Base-by-base conservation (phyloP, 1,284 basidiomycete species). In the Gymnopus androsaceus region DNA sequence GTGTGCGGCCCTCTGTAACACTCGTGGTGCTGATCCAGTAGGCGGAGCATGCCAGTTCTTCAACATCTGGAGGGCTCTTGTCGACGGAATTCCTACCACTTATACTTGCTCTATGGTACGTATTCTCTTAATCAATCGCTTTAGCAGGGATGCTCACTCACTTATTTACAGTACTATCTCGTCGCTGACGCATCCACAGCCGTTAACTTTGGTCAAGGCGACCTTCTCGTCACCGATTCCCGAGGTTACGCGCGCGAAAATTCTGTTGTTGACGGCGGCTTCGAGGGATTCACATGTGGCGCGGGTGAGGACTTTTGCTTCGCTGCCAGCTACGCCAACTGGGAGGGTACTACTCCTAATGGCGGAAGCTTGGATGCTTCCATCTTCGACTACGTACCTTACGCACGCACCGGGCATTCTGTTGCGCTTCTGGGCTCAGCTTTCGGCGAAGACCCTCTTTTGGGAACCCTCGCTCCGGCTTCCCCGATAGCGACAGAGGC, bases 401-500 rank as follows among this genome's bases (percentile, higher is more conserved):
- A 69, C 46, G 69, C 72, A 4, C 71, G 71, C 53, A 56, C 54
- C 25, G 72, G 73, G 3, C 53, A 50, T 34, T 63, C 66, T 9
- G 67, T 69, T 46, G 72, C 55, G 4, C 59, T 74, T 7, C 62
- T 75, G 15, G 73, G 73, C 21, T 68, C 68, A 12, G 70, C 68
- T 9, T 67, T 58, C 31, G 68, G 65, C 11, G 51, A 55, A 21
- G 72, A 74, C 51, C 17, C 54, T 7, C 61, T 68, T 31, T 33
- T 68, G 2, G 72, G 73, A 6, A 71, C 68, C 1, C 64, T 75
- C 44, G 62, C 62, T 0, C 63, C 66, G 2, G 50, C 66, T 0
- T 21, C 62, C 3, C 63, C 63, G 3, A 58, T 73, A 1, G 52
- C 60, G 4, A 72, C 71, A 12, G 61, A 63, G 14, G 59, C 63